These are phyloP conservation scores for Solanum pennellii DNA, from an alignment of 257 asterid species.

Conservation along the genomic window DNA sequence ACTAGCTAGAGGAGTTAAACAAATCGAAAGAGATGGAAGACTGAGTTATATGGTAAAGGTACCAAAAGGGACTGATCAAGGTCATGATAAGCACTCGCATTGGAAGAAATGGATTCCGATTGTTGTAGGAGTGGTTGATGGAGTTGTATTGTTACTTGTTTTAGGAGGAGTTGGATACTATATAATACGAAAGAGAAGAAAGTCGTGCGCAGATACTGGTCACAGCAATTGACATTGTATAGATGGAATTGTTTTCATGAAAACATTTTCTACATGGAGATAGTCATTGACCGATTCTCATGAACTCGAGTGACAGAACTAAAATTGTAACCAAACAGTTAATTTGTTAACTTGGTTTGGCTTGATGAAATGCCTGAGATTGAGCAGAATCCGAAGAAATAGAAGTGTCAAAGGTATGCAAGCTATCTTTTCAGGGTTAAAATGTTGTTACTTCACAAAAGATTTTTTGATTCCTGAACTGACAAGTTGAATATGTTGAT, in stretches of 20 bases:
- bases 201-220: neutral
- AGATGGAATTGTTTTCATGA: neutral
- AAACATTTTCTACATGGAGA: neutral
- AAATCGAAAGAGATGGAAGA: slow-evolving; percentile 26
- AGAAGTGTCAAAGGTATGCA: neutral
- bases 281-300: neutral
- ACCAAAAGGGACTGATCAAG: slow-evolving; percentile 23
- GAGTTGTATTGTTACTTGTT: slow-evolving; percentile 43
- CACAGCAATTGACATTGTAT: neutral
- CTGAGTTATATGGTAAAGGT: slow-evolving; percentile 50
- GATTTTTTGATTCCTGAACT: neutral
- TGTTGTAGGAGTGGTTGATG: slow-evolving; percentile 63
- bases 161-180: slow-evolving; percentile 51
- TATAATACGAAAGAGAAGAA: slow-evolving; percentile 38
- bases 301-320: neutral
- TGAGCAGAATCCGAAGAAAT: neutral
- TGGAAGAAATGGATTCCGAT: slow-evolving; percentile 54
- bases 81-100: slow-evolving; percentile 28
- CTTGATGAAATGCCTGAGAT: neutral
- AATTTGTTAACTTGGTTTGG: neutral
- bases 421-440: neutral
- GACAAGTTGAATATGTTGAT: neutral
- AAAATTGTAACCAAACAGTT: neutral
- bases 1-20: slow-evolving; percentile 55
- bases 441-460: neutral